Percentiles rank a stretch among this genome's conserved stretches.
phyloP scores from a whole-genome alignment of 306 rosid genomes.

The Vigna nakashimae region DNA sequence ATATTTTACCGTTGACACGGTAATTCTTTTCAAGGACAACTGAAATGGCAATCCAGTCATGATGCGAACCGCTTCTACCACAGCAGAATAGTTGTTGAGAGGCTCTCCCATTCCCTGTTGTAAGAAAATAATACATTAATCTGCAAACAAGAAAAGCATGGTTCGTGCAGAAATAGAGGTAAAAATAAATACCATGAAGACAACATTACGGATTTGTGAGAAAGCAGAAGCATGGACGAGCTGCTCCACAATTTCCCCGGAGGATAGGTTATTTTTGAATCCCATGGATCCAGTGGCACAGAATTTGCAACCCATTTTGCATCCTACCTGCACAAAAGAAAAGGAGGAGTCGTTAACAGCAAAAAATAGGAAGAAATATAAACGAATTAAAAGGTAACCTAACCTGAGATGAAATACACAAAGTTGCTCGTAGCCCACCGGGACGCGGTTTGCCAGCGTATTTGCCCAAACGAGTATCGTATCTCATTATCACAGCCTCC shows the following conservation, averaged over 20 bases:
- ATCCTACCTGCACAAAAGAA: constrained; percentile 69
- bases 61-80: constrained; percentile 80
- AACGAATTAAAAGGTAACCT: not conserved
- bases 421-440: constrained; percentile 81
- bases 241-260: constrained; percentile 91
- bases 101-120: constrained; percentile 99
- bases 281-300: constrained; percentile 99
- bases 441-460: constrained; percentile 81
- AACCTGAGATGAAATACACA: constrained; percentile 89
- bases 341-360: not conserved
- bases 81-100: constrained; percentile 78
- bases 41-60: constrained; percentile 87
- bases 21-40: constrained; percentile 80
- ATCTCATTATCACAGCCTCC: constrained; percentile 92
- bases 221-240: constrained; percentile 84
- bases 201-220: constrained; percentile 82
- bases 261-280: constrained; percentile 73
- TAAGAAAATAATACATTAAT: constrained; percentile 16
- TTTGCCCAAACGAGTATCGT: constrained; percentile 81
- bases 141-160: not conserved
- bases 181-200: constrained; percentile 74
- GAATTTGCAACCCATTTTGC: constrained; percentile 98
- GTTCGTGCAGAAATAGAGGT: not conserved
- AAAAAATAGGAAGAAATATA: not conserved
- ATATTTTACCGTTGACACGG: constrained; percentile 78